phyloP scores from a whole-genome alignment of 73 alveolate genomes.

The Blepharisma stoltei region DNA sequence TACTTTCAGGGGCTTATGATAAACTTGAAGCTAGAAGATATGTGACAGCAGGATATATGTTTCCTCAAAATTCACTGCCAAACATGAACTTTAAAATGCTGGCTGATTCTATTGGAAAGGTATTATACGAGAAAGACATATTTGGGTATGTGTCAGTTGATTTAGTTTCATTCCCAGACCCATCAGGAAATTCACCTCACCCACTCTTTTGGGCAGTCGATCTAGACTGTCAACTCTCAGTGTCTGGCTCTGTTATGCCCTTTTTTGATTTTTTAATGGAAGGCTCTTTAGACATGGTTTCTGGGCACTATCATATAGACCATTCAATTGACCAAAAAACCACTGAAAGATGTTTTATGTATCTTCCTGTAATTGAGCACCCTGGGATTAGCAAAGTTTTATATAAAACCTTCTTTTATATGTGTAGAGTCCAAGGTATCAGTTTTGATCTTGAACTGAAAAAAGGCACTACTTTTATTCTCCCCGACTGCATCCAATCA shows the following conservation, averaged over 20 bases:
- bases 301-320: slow-evolving; percentile 63
- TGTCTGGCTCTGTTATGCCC: slow-evolving; percentile 60
- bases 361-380: slow-evolving; percentile 72
- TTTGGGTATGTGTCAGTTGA: slow-evolving; percentile 73
- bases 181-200: slow-evolving; percentile 62
- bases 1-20: slow-evolving; percentile 87
- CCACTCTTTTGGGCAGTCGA: slow-evolving; percentile 85
- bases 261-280: slow-evolving; percentile 85
- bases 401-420: slow-evolving; percentile 81
- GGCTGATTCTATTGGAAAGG: slow-evolving; percentile 67
- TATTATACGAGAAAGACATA: slow-evolving; percentile 58
- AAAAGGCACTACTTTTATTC: slow-evolving; percentile 70
- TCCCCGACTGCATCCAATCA: slow-evolving; percentile 75
- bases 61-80: slow-evolving; percentile 82
- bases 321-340: slow-evolving; percentile 17
- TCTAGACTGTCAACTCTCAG: slow-evolving; percentile 66
- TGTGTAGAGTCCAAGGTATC: slow-evolving; percentile 85
- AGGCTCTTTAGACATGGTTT: slow-evolving; percentile 69
- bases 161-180: slow-evolving; percentile 82
- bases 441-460: slow-evolving; percentile 80
- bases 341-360: slow-evolving; percentile 49
- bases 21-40: slow-evolving; percentile 84
- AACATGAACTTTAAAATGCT: slow-evolving; percentile 71
- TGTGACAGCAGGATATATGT: slow-evolving; percentile 85
- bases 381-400: slow-evolving; percentile 74